Base-by-base conservation (phyloP, 2,329 filamentous ascomycete species). In the Bertia moriformis region DNA sequence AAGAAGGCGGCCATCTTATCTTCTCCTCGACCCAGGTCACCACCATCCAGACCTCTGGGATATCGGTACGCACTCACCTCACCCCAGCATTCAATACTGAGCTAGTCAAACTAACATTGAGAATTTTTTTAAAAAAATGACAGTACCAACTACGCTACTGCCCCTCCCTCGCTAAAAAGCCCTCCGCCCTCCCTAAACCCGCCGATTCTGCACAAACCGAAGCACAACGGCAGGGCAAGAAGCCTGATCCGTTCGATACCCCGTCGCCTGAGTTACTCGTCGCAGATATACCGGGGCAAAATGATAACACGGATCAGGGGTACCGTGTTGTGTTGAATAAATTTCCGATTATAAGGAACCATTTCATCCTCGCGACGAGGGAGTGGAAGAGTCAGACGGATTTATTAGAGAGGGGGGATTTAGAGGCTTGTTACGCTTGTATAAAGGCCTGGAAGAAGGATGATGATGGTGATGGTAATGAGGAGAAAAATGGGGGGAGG, bases 71-170 rank as follows among this genome's bases (percentile, higher is more conserved):
- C n/a, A n/a, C n/a, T n/a, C n/a, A n/a, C n/a, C 22, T 27, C 22
- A n/a, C 22, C 7, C 22, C 7, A 27, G 22, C 22, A n/a, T 7
- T n/a, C 22, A 27, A 27, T n/a, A 7, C 22, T 10, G 22, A 27
- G 7, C 22, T 10, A 27, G n/a, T n/a, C n/a, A n/a, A n/a, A n/a
- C n/a, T n/a, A n/a, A n/a, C n/a, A n/a, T n/a, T 10, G n/a, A 27
- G 22, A 27, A n/a, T n/a, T 27, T n/a, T n/a, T n/a, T n/a, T n/a
- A n/a, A n/a, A 27, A 27, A 7, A 10, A 27, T 27, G 7, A 27
- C 39, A 66, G 63, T 65, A 61, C 41, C 62, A 66, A 57, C 51
- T 66, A 7, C 59, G 63, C 42, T 66, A 64, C 43, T 67, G 63
- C 41, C 63, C 63, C 3, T 59, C 62, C 0, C 56, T 66, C n/a